Percentiles rank a stretch among this genome's conserved stretches.
Evolutionary conservation across 352 stramenopile species (phyloP).

Genomic region (Peronospora farinosa): DNA sequence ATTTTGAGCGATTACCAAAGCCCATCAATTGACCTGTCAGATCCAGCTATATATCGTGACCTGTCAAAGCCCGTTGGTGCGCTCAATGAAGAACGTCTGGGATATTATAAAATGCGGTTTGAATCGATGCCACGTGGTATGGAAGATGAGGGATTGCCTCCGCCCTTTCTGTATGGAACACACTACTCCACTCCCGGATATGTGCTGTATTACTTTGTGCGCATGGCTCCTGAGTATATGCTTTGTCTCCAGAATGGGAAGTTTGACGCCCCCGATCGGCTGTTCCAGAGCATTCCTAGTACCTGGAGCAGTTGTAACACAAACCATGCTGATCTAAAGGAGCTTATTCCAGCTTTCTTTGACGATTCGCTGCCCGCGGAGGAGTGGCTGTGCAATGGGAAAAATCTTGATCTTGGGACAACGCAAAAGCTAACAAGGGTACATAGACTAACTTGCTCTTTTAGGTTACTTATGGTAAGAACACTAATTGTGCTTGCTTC

Average conservation of each 20-base stretch:
- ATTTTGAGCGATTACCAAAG: conserved; percentile 89
- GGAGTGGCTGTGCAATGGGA: conserved; percentile 94
- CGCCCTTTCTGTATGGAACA: conserved; percentile 97
- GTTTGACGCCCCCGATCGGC: conserved; percentile 97
- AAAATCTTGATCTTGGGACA: conserved; percentile 94
- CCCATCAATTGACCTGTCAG: conserved; percentile 72
- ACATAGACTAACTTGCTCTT: not conserved
- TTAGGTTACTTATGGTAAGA: not conserved
- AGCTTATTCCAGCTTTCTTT: conserved; percentile 98
- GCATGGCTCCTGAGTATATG: conserved; percentile 94
- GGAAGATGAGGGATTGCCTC: conserved; percentile 74
- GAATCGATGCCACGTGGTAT: conserved; percentile 86
- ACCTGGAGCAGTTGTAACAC: conserved; percentile 88
- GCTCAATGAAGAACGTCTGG: conserved; percentile 85
- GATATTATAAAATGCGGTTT: conserved; percentile 86
- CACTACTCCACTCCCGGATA: conserved; percentile 90
- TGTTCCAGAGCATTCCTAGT: conserved; percentile 92
- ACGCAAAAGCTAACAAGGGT: conserved; percentile 78
- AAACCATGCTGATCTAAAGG: conserved; percentile 95
- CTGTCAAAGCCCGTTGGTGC: conserved; percentile 93
- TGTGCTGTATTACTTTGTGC: conserved; percentile 98
- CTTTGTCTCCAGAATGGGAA: conserved; percentile 95
- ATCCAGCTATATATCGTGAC: conserved; percentile 88
- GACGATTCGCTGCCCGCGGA: conserved; percentile 78
- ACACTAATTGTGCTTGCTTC: conserved; percentile 1